A percentile compares a stretch with the other conserved stretches of the same genome.
phyloP scores from a whole-genome alignment of 2,329 filamentous ascomycete species.

The Fusarium sp. region DNA sequence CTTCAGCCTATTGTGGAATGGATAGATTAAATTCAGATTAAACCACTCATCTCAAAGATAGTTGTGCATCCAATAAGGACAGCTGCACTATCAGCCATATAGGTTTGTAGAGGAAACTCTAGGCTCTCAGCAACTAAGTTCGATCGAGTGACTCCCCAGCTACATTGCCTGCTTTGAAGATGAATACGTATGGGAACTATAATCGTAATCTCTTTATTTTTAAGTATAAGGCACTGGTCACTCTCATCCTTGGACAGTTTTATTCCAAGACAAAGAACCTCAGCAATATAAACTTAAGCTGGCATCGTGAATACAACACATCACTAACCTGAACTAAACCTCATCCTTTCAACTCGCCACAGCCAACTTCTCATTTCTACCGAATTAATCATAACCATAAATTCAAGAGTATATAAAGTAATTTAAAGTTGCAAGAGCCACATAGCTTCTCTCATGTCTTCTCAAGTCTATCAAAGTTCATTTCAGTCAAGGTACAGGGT shows the following conservation, averaged over 20 bases:
- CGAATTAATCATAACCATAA: neutral
- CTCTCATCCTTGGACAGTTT: neutral
- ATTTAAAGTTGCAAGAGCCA: too few species aligned
- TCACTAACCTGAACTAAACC: too few species aligned
- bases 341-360: too few species aligned
- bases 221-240: neutral
- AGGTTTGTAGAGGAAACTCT: neutral
- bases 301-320: too few species aligned
- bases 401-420: neutral
- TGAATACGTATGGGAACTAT: neutral
- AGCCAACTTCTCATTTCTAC: neutral
- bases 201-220: too few species aligned
- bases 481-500: neutral
- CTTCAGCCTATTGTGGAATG: neutral
- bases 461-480: too few species aligned
- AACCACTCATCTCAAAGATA: neutral
- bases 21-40: too few species aligned
- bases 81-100: neutral
- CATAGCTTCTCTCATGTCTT: too few species aligned
- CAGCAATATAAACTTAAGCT: too few species aligned
- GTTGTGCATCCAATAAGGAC: neutral
- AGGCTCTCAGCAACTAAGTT: neutral
- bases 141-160: neutral
- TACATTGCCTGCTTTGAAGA: neutral
- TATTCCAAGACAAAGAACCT: too few species aligned